phyloP scores from a whole-genome alignment of 116 monocot species.

The Posidonia oceanica region DNA sequence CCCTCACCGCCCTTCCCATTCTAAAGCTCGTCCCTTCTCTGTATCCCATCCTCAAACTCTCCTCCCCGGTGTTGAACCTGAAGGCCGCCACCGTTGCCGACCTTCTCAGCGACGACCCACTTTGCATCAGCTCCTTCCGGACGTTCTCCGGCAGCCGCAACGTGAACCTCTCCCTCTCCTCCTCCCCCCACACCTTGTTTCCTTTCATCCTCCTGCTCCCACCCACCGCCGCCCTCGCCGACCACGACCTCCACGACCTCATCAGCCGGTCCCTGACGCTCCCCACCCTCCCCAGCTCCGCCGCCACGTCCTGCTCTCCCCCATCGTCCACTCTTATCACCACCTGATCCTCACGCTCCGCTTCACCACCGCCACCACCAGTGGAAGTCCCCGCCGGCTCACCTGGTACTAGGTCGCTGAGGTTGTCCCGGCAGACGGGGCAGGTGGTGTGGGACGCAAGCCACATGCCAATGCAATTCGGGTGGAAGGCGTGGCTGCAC shows the following conservation, averaged over 20 bases:
- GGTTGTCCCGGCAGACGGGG: slow-evolving; percentile 66
- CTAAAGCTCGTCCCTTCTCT: slow-evolving; percentile 3
- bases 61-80: neutral
- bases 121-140: slow-evolving; percentile 16
- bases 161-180: slow-evolving; percentile 36
- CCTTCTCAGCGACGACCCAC: slow-evolving; percentile 6
- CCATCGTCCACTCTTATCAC: neutral
- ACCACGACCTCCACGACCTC: slow-evolving; percentile 1
- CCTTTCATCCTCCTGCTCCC: neutral
- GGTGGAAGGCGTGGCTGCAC: slow-evolving; percentile 75
- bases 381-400: too few species aligned
- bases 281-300: neutral
- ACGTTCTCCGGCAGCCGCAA: slow-evolving; percentile 39
- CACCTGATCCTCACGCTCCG: neutral
- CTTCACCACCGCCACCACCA: too few species aligned
- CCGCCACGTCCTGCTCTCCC: too few species aligned
- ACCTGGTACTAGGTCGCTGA: slow-evolving; percentile 2
- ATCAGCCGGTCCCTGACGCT: neutral
- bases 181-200: slow-evolving; percentile 4
- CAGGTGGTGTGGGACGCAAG: slow-evolving; percentile 63
- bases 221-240: slow-evolving; percentile 1
- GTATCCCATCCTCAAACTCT: slow-evolving; percentile 8
- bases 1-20: neutral
- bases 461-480: slow-evolving; percentile 77
- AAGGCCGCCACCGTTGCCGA: slow-evolving; percentile 4